Base-by-base conservation (phyloP, 2,329 filamentous ascomycete species). In the Aspergillus sp. region DNA sequence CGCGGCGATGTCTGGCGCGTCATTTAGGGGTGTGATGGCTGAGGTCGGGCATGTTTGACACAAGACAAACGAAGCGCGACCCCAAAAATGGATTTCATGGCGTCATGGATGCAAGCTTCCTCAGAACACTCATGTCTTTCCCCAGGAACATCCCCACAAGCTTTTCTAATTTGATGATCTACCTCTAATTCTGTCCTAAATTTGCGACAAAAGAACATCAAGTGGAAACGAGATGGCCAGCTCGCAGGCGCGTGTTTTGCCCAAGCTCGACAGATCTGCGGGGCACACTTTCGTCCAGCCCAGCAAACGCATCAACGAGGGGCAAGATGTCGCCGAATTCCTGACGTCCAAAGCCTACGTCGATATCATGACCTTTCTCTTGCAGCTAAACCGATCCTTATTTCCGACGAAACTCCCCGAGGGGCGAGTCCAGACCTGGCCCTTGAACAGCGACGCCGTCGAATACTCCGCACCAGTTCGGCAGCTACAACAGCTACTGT, bases 331-430 rank as follows among this genome's bases (percentile, higher is more conserved):
- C 58, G 77, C 86, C 22, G 86, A 85, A 65, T 99, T 98, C 76
- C 86, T 96, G 57, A 85, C 84, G 8, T 93, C 91, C 53, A 87
- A 86, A 68, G 95, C 92, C 49, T 97, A 98, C 79, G 85, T 87
- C 61, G 92, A 97, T 73, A 91, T 99, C 57, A 90, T 92, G 76
- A 85, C 87, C 51, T 98, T 97, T 75, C 81, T 98, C 51, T 83
- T 96, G 67, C 95, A 98, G 79, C 87, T 99, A 53, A 98, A 97
- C 76, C 87, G 89, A 61, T 86, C 93, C 11, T 87, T 98, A 79
- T 91, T 94, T 67, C 93, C 94, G 0, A 82, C 87, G 22, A 88
- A 84, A 67, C 69, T 73, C 2, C 62, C 72, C 2, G 73, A 77
- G 43, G 74, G 67, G 3, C 66, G 65, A 7, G 60, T 71, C 19